Evolutionary conservation across 768 basidiomycete genomes (phyloP), one percentile per base, ranked within the genome.

Genomic region (Pleurotus giganteus): DNA sequence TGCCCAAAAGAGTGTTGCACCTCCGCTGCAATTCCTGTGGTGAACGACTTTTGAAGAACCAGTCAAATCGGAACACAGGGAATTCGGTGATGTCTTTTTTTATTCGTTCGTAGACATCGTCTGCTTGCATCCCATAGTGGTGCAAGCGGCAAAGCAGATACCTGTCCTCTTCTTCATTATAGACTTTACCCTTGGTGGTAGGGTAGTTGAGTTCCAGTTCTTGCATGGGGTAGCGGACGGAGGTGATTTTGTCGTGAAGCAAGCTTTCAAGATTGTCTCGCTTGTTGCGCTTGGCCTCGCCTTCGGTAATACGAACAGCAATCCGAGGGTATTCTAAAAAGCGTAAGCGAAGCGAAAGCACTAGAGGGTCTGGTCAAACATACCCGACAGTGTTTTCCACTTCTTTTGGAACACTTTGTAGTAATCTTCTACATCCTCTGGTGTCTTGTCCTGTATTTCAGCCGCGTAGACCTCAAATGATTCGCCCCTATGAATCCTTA

Each of bases 21-120:
- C 96, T 74, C 59, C 96, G 75, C 64, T 88, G 85, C 54, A 98
- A 72, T 71, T 98, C 96, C 63, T 91, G 86, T 2, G 92, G 86
- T 9, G 89, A 91, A 53, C 96, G 75, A 60, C 91, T 93, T 77
- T 96, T 95, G 79, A 94, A 89, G 75, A 97, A 98, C 96, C 94
- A 98, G 65, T 98, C 94, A 63, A 98, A 98, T 19, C 95, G 79
- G 75, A 98, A 99, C 12, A 95, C 89, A 1, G 96, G 95, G 71
- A 94, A 98, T 71, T 98, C 95, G 13, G 85, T 88, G 59, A 98
- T 94, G 69, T 98, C 96, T 69, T 88, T 85, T 81, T 96, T 97
- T 72, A 98, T 97, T 51, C 87, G 74, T 65, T 99, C 96, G 64
- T 94, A 97, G 23, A 93, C 89, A 62, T 97, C 94, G 47, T 91